phyloP scores from a whole-genome alignment of 495 filamentous ascomycete species.

The Neurospora discreta region DNA sequence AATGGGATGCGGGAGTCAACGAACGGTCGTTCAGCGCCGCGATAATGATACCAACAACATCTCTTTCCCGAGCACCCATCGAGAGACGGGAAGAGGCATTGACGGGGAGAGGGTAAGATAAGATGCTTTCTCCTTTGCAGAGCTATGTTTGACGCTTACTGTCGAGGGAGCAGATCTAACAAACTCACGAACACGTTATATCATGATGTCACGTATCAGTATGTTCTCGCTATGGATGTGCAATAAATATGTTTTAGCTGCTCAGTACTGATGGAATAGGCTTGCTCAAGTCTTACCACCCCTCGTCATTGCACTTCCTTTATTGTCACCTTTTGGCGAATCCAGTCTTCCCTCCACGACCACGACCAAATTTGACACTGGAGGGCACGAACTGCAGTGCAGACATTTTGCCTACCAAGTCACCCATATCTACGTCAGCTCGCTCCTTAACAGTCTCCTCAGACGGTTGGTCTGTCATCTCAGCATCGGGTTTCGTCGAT shows the following conservation, averaged over 20 bases:
- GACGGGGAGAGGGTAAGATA: neutral
- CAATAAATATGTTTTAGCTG: neutral
- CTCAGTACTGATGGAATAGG: neutral
- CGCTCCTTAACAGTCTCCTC: constrained; percentile 9
- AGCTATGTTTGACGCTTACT: neutral
- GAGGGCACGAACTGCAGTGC: constrained; percentile 70
- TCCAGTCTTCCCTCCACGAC: constrained; percentile 35
- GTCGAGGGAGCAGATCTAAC: neutral
- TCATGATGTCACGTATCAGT: neutral
- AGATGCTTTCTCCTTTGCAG: neutral
- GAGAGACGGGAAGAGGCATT: neutral
- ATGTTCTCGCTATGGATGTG: neutral
- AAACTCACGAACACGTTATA: neutral
- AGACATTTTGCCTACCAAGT: constrained; percentile 70
- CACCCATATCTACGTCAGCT: constrained; percentile 52
- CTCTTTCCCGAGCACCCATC: neutral
- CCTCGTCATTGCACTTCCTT: neutral
- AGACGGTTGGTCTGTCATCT: neutral
- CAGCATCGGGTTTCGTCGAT: neutral
- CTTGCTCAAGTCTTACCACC: neutral
- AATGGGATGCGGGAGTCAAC: neutral
- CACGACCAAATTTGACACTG: constrained; percentile 61
- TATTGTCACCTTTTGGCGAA: constrained; percentile 26
- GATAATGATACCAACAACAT: neutral
- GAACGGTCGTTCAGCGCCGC: neutral